phyloP scores from a whole-genome alignment of 1,284 basidiomycete genomes.

The Tilletiopsis washingtonensis region DNA sequence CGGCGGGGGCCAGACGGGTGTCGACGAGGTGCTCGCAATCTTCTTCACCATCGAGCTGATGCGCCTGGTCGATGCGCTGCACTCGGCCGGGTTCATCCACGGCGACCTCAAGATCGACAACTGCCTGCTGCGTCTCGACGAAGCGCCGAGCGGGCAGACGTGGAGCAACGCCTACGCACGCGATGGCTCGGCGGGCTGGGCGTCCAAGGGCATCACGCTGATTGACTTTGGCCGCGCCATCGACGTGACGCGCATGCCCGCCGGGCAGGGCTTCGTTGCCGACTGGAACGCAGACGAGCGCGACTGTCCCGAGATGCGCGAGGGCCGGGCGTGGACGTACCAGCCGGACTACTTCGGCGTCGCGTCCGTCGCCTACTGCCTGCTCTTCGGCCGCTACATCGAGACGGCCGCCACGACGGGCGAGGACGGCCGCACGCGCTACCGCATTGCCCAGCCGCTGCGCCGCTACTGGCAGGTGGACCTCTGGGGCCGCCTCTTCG shows the following conservation, averaged over 20 bases:
- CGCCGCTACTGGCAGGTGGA: conserved; percentile 93
- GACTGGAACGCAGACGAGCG: conserved; percentile 67
- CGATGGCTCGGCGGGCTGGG: conserved; percentile 73
- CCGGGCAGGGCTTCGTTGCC: conserved; percentile 67
- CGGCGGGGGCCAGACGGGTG: conserved; percentile 44
- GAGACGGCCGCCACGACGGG: conserved; percentile 17
- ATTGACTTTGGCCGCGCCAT: conserved; percentile 95
- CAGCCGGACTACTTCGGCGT: conserved; percentile 94
- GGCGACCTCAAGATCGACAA: conserved; percentile 99
- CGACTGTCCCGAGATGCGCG: conserved; percentile 86
- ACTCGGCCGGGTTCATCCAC: conserved; percentile 76
- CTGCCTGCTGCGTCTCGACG: conserved; percentile 80
- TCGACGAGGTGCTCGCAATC: conserved; percentile 88
- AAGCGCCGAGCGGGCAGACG: conserved; percentile 57
- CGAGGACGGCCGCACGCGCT: conserved; percentile 5
- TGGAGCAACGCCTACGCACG: conserved; percentile 72
- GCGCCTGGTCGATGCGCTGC: conserved; percentile 72
- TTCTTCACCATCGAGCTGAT: conserved; percentile 92
- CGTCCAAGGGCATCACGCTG: conserved; percentile 74
- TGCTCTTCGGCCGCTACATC: conserved; percentile 89
- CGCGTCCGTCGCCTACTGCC: conserved; percentile 83
- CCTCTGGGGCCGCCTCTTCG: conserved; percentile 77
- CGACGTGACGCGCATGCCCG: conserved; percentile 57
- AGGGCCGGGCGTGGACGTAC: conserved; percentile 76
- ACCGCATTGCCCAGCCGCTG: conserved; percentile 57